Evolutionary conservation across 352 stramenopile genomes (phyloP).

Genomic region (Globisporangium parvum): DNA sequence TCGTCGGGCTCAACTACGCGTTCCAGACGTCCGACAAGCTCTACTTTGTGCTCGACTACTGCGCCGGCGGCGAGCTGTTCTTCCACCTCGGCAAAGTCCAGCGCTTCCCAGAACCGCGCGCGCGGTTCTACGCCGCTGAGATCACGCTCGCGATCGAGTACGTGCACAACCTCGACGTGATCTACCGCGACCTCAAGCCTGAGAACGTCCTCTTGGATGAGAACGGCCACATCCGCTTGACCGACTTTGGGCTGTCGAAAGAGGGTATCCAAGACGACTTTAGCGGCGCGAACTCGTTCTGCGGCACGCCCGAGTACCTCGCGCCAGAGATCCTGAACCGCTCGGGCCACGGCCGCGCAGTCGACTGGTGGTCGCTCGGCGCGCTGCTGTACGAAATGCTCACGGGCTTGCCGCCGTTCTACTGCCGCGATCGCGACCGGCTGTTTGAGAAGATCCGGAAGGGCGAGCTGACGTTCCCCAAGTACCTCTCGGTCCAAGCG

Average conservation of each 20-base stretch:
- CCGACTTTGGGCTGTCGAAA: constrained; percentile 96
- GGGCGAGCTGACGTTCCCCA: constrained; percentile 93
- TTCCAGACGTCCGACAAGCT: constrained; percentile 97
- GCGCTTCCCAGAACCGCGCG: constrained; percentile 92
- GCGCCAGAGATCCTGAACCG: constrained; percentile 98
- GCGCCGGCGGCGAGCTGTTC: constrained; percentile 94
- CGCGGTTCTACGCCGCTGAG: constrained; percentile 96
- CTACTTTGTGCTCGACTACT: constrained; percentile 99
- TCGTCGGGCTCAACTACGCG: constrained; percentile 93
- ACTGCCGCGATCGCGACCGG: constrained; percentile 93
- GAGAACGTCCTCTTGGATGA: constrained; percentile 97
- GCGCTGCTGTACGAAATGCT: constrained; percentile 86
- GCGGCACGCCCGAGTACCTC: constrained; percentile 97
- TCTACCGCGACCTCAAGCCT: constrained; percentile 97
- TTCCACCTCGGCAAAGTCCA: constrained; percentile 91
- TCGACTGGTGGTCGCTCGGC: constrained; percentile 97
- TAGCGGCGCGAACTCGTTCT: constrained; percentile 95
- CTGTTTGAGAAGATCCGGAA: constrained; percentile 98
- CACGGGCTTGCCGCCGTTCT: constrained; percentile 87
- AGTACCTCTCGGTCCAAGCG: constrained; percentile 85
- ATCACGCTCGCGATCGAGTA: constrained; percentile 96
- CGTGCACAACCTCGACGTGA: constrained; percentile 92
- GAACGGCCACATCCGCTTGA: constrained; percentile 95
- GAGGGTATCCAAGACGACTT: constrained; percentile 89
- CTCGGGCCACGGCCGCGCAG: constrained; percentile 92